Evolutionary conservation across 2,329 filamentous ascomycete species (phyloP), one percentile per base, ranked within the genome.

Genomic region (Fusarium metavorans): DNA sequence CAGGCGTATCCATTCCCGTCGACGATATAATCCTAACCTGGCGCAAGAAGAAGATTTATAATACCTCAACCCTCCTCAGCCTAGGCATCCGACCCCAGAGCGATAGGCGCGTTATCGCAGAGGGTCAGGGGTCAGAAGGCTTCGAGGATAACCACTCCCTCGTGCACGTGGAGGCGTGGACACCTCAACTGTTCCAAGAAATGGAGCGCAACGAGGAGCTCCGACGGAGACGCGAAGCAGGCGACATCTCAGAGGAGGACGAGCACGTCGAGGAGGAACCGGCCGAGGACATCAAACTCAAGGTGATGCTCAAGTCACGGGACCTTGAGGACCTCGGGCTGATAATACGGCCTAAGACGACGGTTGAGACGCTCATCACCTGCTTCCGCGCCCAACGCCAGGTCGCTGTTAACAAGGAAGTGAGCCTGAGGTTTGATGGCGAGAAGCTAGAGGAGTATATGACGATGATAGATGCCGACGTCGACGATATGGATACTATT

Each of bases 111-210:
- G 81, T 85, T 16, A 81, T 88, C 25, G 77, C 80, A 11, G 80
- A 84, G 54, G 68, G 67, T 1, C 70, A 71, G 11, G 76, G 80
- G 43, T 80, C 83, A 5, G 85, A 86, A 25, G 87, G 88, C 2
- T 88, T 89, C 74, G 87, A 97, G 72, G 92, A 95, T 81, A 93
- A 93, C 8, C 94, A 93, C 87, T 95, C 93, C 11, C 62, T 67
- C 14, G 88, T 97, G n/a, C 89, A 93, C 74, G 87, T 98, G 71
- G 92, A 95, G 82, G 93, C 93, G 5, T 94, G 94, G 88, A 96
- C 93, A 0, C 86, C 90, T 9, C 90, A 93, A 13, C 82, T 89
- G 2, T 92, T 90, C 72, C 82, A 82, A 27, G 80, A 83, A 18
- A 85, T 88, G 78, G 84, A 88, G 73, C 83, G 83, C 61, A 83